Evolutionary conservation across 2,329 filamentous ascomycete species (phyloP), one percentile per base, ranked within the genome.

Genomic region (Mycosphaerelloides madeirae): DNA sequence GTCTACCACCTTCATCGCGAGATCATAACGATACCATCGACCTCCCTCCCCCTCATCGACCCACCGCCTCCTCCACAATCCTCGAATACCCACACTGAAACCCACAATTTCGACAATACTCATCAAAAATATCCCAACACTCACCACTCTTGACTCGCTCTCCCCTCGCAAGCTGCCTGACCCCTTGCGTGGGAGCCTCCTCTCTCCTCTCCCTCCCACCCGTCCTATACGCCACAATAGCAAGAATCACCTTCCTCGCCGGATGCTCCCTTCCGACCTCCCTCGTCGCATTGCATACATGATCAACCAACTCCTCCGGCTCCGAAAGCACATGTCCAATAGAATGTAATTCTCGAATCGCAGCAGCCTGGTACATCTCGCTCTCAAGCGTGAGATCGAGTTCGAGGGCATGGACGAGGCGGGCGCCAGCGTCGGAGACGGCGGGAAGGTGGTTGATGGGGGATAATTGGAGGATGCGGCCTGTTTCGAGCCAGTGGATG

Each of bases 201-300:
- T 9, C 5, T 6, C 9, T 25, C 22, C 22, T 25, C 22, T 9
- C 22, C 9, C 22, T 25, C 22, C 22, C 22, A 36, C 33, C 14
- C 6, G 18, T 36, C 15, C 18, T 36, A 6, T 6, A n/a, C 6
- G 33, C 33, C 14, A 36, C 33, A 20, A 36, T 18, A 5, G 14
- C 33, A 16, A 36, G 7, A 20, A 36, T 36, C 33, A 36, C 6
- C 33, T 36, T 36, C 33, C 33, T 36, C 33, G 33, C 33, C 6
- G 33, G 14, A 20, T 36, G n/a, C n/a, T n/a, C n/a, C n/a, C n/a
- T n/a, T n/a, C n/a, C n/a, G 14, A 15, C 33, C 33, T 3, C 18
- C 18, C 33, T 36, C 15, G 6, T 16, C 18, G 14, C 14, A 6
- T 6, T 18, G 33, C 7, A 36, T 6, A 36, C 18, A 4, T 12